Base-by-base conservation (phyloP, 1,284 basidiomycete genomes). In the Ustilago hordei region DNA sequence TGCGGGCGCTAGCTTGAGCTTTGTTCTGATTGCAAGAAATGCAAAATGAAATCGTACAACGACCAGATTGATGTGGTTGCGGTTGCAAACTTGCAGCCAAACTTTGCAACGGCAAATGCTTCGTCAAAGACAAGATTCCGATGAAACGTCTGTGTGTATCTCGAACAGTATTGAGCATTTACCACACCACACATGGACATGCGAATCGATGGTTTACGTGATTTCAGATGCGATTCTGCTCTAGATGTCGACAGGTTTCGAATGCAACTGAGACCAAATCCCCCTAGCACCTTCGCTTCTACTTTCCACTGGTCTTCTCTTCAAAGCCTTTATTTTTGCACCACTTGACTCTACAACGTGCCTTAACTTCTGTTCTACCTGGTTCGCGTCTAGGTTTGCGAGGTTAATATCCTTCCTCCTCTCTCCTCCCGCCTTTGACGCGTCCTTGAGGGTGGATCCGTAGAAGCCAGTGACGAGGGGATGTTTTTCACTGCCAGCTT, bases 211-310 rank as follows among this genome's bases (percentile, higher is more conserved):
- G 3, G 23, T 28, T 28, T 28, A 0, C 23, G 23, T 39, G 38
- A 11, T 9, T 39, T 39, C 3, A 17, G 9, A 39, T 39, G 12
- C 45, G 32, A 35, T 54, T 35, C 32, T 19, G 11, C 38, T 28
- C 32, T 64, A 73, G 8, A 74, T 41, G 31, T 75, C 59, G 2
- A 61, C 47, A 19, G 45, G 8, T 38, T 53, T 55, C 28, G 39
- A 61, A 55, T 78, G 76, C 3, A 75, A 15, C 43, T 68, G 65
- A 32, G 41, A 53, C 76, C 76, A 78, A 32, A 75, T 60, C 2
- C 76, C 76, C n/a, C 76, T 70, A 5, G 66, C 68, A 0, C 34
- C n/a, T 19, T 75, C 64, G 2, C 9, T 39, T n/a, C 13, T 69
- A 11, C 53, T 61, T n/a, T 65, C 48, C 17, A 70, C 69, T 0